Evolutionary conservation across 2,329 filamentous ascomycete species (phyloP).

Genomic region (Byssochlamys sp.): DNA sequence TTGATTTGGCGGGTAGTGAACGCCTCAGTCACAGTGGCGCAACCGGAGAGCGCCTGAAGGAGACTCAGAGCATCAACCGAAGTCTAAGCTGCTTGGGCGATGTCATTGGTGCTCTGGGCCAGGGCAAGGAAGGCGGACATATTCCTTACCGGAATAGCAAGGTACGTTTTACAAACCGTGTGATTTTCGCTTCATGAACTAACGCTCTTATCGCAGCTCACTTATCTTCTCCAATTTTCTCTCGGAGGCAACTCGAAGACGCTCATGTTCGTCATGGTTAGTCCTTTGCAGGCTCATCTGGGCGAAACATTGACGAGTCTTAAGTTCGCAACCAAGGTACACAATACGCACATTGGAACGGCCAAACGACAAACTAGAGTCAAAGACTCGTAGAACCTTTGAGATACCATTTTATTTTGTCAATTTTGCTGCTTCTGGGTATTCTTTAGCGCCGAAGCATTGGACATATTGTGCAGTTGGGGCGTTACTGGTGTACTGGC

Average conservation of each 20-base stretch:
- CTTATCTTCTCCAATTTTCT: constrained; percentile 87
- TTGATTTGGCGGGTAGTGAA: constrained; percentile 90
- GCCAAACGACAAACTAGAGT: constrained; percentile 47
- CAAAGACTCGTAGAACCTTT: constrained; percentile 22
- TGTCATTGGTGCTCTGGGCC: constrained; percentile 85
- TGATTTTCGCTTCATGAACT: not conserved
- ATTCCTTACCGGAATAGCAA: constrained; percentile 95
- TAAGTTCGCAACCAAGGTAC: constrained; percentile 86
- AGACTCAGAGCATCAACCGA: constrained; percentile 97
- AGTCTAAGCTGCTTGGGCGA: constrained; percentile 84
- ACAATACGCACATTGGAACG: constrained; percentile 82
- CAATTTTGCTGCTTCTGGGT: constrained; percentile 4
- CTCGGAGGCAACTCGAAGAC: constrained; percentile 93
- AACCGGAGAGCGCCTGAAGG: constrained; percentile 76
- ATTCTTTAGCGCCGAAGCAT: not conserved
- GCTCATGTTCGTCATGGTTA: constrained; percentile 98
- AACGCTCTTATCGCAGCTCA: constrained; percentile 49
- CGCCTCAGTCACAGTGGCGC: constrained; percentile 77
- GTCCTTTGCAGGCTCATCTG: constrained; percentile 78
- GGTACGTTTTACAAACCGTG: constrained; percentile 35
- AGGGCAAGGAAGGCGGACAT: constrained; percentile 65
- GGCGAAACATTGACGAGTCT: constrained; percentile 89
- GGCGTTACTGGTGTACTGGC: not conserved
- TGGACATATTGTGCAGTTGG: not conserved
- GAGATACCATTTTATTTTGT: constrained; percentile 12